Evolutionary conservation across 202 grass and related monocot species (phyloP), one percentile per base, ranked within the genome.

Genomic region (Setaria viridis): DNA sequence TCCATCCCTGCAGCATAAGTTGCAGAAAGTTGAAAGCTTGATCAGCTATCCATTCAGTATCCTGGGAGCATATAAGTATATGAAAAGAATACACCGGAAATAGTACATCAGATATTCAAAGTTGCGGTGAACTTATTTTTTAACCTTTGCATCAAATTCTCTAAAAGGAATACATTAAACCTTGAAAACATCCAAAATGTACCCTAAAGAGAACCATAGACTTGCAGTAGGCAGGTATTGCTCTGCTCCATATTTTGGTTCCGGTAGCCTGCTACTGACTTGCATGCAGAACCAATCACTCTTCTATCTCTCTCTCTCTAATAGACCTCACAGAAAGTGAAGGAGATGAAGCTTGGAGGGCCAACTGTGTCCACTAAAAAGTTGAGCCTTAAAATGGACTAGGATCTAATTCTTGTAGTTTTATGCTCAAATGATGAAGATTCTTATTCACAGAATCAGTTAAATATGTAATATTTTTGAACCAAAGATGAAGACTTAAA

Each of bases 1-100:
- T 98, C 89, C 87, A 93, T 70, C 82, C 88, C 95, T 98, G 78
- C 67, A 89, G 60, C 25, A 89, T 29, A 82, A 88, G 54, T 86
- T 37, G 42, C 43, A 73, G 16, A 51, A 84, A 58, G 50, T 63
- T 7, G 4, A 63, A 89, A 54, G 48, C 48, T 83, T 79, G 46
- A 56, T 48, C 3, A 25, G 41, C 7, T n/a, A 79, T 57, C 33
- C 2, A 45, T 68, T 73, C 19, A 84, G 83, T 46, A 79, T 32
- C 60, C 34, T 42, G 0, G 45, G 33, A 83, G 57, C 16, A 73
- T 16, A 35, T 42, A 42, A 56, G 19, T 20, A 58, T 19, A 11
- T 12, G 35, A 39, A 41, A 46, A 72, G 45, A 74, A 45, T 54
- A 54, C 7, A 74, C 13, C 37, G 12, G 12, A 71, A 72, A 53